phyloP scores from a whole-genome alignment of 345 rosid species.

The Dipteronia sinensis region DNA sequence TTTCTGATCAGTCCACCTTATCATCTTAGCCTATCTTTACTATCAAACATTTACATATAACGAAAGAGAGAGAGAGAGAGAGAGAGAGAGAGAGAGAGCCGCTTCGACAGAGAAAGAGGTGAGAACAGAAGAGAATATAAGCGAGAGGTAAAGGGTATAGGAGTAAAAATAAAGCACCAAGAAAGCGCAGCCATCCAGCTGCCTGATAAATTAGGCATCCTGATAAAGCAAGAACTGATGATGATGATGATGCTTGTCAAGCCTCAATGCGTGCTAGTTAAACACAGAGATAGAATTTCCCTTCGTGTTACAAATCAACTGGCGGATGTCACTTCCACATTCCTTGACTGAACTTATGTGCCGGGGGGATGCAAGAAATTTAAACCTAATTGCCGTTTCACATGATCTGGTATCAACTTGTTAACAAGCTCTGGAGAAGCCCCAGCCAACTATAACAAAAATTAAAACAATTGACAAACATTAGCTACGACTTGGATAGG shows the following conservation, averaged over 20 bases:
- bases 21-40: conserved; percentile 42
- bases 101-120: conserved; percentile 8
- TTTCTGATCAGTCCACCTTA: conserved; percentile 34
- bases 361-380: conserved; percentile 74
- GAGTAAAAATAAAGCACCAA: conserved; percentile 19
- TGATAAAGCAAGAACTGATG: conserved; percentile 34
- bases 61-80: conserved; percentile 34
- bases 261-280: conserved; percentile 32
- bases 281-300: conserved; percentile 34
- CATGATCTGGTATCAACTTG: conserved; percentile 84
- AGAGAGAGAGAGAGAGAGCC: conserved; percentile 33
- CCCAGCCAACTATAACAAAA: conserved; percentile 51
- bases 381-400: conserved; percentile 76
- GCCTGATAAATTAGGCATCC: conserved; percentile 26
- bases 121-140: conserved; percentile 1
- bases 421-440: conserved; percentile 78
- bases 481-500: neutral
- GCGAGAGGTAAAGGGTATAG: conserved; percentile 4
- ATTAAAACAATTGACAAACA: conserved; percentile 5
- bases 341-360: conserved; percentile 39
- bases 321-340: conserved; percentile 24
- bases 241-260: conserved; percentile 38
- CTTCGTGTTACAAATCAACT: conserved; percentile 27
- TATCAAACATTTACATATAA: conserved; percentile 56
- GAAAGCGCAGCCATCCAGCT: conserved; percentile 33